Evolutionary conservation across 2,329 filamentous ascomycete species (phyloP), one percentile per base, ranked within the genome.

Genomic region (Pseudogymnoascus sp.): DNA sequence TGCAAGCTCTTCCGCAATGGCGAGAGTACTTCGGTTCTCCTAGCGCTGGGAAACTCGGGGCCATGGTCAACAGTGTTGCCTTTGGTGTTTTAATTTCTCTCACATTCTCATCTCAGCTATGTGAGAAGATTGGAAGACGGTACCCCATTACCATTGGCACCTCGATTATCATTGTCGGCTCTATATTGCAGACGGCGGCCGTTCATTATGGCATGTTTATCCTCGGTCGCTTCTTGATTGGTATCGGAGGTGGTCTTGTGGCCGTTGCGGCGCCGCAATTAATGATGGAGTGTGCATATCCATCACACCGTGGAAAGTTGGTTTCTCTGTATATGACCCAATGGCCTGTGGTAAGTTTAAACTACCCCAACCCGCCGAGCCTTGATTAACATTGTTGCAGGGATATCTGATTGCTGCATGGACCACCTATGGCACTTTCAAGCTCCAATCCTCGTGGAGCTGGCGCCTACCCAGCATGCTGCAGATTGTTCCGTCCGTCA

Each of bases 401-500:
- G 67, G 67, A 3, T 21, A 65, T 16, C 66, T 69, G 18, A 64
- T 68, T 16, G 66, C 67, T 9, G 66, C 67, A 1, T 69, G 67
- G 67, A 49, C 58, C 2, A 59, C 52, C 0, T 69, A 62, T 35
- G 67, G 67, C 4, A 68, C 66, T 4, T 11, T 67, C 8, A 59
- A 62, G 9, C 16, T 64, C 23, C 62, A 62, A 1, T 66, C 63
- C 16, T 31, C 67, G 21, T 11, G 43, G 1, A n/a, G 49, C 41
- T 68, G 66, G 67, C 60, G 60, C 5, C 38, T 68, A 3, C 67
- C 67, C 3, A 61, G 59, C 3, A 63, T 49, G 7, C 23, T 67
- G 4, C 67, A 79, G 67, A 78, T 77, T 63, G 75, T 74, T 38
- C 80, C 82, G 4, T 81, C 81, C 1, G 55, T 79, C 11, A 62